Base-by-base conservation (phyloP, 148 eudicot species). In the Persicaria maculosa region DNA sequence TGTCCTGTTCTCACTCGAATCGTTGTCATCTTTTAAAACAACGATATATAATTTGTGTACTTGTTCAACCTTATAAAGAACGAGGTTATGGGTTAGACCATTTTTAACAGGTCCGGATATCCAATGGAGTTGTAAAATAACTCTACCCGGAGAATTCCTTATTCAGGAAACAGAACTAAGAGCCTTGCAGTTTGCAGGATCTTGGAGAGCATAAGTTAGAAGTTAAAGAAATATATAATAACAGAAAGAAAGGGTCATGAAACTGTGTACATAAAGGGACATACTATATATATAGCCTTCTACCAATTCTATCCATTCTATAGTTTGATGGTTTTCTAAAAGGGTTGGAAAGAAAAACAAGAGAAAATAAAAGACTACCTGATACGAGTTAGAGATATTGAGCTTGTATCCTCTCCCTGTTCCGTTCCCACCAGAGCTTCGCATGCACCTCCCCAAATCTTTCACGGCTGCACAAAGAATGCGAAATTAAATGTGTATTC, bases 381-480 rank as follows among this genome's bases (percentile, higher is more conserved):
- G 53, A 8, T 64, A 44, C 31, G 48, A 48, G 53, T 77, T 75
- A 85, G 62, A 89, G 93, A 82, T 89, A 89, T 75, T 87, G 94
- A 77, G 81, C 58, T 79, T 90, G 94, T 90, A 90, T 87, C 79
- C 91, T 86, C 59, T 87, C 94, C 77, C 91, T 77, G 84, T 90
- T 90, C 77, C 80, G 83, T 73, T 90, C 91, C 94, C 94, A 90
- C 94, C 94, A 89, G 0, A 50, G 72, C 82, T 87, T 89, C 9
- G 93, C 93, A 67, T 89, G 74, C 52, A 78, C 81, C 76, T 89
- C 93, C 50, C 93, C 93, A 73, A 89, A 89, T 76, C 79, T 87
- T 72, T 89, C 93, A 3, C 93, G 93, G 72, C 93, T 89, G 89
- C 83, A 70, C 44, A 64, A 64, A 3, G 4, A 61, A 4, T 22